Evolutionary conservation across 2,329 filamentous ascomycete genomes (phyloP), one percentile per base, ranked within the genome.

Genomic region (Zymoseptoria pseudotritici): DNA sequence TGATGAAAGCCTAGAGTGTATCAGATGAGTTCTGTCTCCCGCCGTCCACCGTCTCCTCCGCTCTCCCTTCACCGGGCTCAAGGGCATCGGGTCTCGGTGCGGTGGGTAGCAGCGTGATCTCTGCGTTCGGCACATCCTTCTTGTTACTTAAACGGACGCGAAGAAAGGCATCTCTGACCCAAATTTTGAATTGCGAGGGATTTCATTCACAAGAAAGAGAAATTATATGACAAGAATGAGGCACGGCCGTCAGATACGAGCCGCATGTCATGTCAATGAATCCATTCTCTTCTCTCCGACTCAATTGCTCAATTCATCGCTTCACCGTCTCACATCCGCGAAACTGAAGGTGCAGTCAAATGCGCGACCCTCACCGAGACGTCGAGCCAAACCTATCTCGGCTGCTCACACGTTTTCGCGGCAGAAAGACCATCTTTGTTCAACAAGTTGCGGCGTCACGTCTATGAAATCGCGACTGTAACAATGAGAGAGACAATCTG

Each of bases 1-100:
- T 97, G 93, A 99, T 97, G 94, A 99, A 96, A 96, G 90, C 90
- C 85, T 86, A 87, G 90, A 86, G 93, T 97, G 94, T 87, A 86
- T 77, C 80, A 86, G 86, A 90, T 96, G 94, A 97, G 82, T 46
- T 17, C 83, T 89, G 82, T 80, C 82, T 82, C 79, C 75, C 60
- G 36, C 36, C 36, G 36, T 46, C 36, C 36, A 46, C 36, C 36
- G 36, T 46, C 36, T 46, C 36, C 36, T 46, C 36, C 36, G 89
- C 90, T 93, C 92, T 97, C 88, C 87, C 86, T 85, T 85, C 79
- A 83, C 78, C 79, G 86, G 89, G 92, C 91, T 89, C 76, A 91
- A 97, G 94, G 93, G 90, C 88, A 82, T 82, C 83, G 78, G 79
- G 83, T 85, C 76, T 80, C 80, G 81, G 77, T 77, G 79, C 36